Evolutionary conservation across 176 grass and related monocot species (phyloP).

Genomic region (barley (Hordeum vulgare)): MorexV3_pseudomolecules_assembly NC_058518.1:422301961-422302460

Average conservation of each 20-base stretch:
- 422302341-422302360: slow-evolving; percentile 34
- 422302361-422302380: slow-evolving; percentile 32
- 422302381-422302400: slow-evolving; percentile 52
- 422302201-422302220: slow-evolving; percentile 30
- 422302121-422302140: slow-evolving; percentile 77
- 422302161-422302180: slow-evolving; percentile 82
- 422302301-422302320: slow-evolving; percentile 27
- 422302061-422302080: slow-evolving; percentile 68
- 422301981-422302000: slow-evolving; percentile 5
- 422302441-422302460: slow-evolving; percentile 31
- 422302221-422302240: slow-evolving; percentile 50
- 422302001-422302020: not conserved
- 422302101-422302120: slow-evolving; percentile 99
- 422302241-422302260: slow-evolving; percentile 35
- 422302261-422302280: slow-evolving; percentile 49
- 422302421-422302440: not conserved
- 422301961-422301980: slow-evolving; percentile 36
- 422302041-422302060: slow-evolving; percentile 6
- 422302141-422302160: slow-evolving; percentile 71
- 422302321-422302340: slow-evolving; percentile 54
- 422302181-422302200: slow-evolving; percentile 55
- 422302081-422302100: slow-evolving; percentile 85
- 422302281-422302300: slow-evolving; percentile 74
- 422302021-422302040: slow-evolving; percentile 27
- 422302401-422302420: slow-evolving; percentile 38